These are phyloP conservation scores for Aspergillus candidus DNA, from an alignment of 2,329 filamentous ascomycete species.

Conservation along the genomic window DNA sequence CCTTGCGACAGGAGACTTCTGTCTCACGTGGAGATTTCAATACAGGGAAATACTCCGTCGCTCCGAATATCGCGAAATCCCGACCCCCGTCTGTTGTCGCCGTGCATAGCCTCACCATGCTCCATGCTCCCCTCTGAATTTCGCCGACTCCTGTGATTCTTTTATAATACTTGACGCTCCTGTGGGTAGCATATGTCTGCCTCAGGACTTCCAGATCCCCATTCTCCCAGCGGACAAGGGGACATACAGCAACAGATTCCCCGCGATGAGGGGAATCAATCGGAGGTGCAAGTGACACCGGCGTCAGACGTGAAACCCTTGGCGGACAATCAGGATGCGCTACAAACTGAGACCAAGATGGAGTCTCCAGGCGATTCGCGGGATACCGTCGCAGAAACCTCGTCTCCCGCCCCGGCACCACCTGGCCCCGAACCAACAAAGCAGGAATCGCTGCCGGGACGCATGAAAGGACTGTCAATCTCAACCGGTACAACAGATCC, in stretches of 20 bases:
- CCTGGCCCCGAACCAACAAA: slow-evolving; percentile 10
- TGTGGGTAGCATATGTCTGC: slow-evolving; percentile 43
- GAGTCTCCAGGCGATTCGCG: slow-evolving; percentile 6
- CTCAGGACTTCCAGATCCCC: slow-evolving; percentile 21
- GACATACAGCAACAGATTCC: slow-evolving; percentile 14
- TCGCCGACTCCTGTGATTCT: slow-evolving; percentile 6
- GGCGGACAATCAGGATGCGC: slow-evolving; percentile 6
- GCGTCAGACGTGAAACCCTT: slow-evolving; percentile 12
- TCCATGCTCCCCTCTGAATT: slow-evolving; percentile 20
- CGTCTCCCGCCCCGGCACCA: slow-evolving; percentile 4
- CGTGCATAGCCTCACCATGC: slow-evolving; percentile 16
- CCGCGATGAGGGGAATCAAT: slow-evolving; percentile 15
- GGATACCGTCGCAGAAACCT: not conserved
- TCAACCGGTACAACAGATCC: slow-evolving; percentile 18
- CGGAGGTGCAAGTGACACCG: slow-evolving; percentile 19
- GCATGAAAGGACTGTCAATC: slow-evolving; percentile 29
- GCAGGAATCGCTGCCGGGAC: slow-evolving; percentile 20
- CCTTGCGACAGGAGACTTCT: too few species aligned
- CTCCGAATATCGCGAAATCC: too few species aligned
- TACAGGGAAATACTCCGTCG: too few species aligned
- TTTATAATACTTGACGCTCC: slow-evolving; percentile 14
- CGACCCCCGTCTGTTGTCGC: not conserved
- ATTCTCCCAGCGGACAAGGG: slow-evolving; percentile 19
- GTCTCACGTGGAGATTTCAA: too few species aligned
- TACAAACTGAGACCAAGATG: slow-evolving; percentile 12